A percentile compares a stretch with the other conserved stretches of the same genome.
These are phyloP conservation scores for Spizellomyces sp. DNA, from an alignment of 192 early-diverging fungal genomes.

Conservation along the genomic window DNA sequence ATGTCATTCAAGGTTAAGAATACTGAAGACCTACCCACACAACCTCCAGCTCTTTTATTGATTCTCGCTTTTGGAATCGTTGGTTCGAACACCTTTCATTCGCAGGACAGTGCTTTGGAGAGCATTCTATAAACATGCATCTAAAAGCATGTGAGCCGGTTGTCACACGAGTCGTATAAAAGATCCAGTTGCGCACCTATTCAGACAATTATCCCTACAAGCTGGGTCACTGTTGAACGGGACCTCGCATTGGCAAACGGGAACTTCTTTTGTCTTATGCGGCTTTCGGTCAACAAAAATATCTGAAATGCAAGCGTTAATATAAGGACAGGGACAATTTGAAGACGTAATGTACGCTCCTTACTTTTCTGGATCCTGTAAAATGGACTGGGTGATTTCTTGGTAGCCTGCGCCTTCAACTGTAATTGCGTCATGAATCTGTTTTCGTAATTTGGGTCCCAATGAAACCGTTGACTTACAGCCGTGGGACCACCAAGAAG, in stretches of 20 bases:
- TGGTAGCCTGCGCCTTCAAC: slow-evolving; percentile 8
- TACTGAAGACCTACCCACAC: slow-evolving; percentile 53
- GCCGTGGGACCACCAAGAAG: slow-evolving; percentile 15
- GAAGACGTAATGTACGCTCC: slow-evolving; percentile 13
- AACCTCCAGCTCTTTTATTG: slow-evolving; percentile 58
- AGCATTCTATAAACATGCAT: slow-evolving; percentile 76
- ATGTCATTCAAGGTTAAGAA: neutral
- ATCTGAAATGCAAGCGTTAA: slow-evolving; percentile 45
- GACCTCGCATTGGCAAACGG: slow-evolving; percentile 63
- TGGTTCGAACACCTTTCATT: slow-evolving; percentile 75
- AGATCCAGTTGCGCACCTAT: slow-evolving; percentile 46
- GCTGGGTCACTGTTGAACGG: slow-evolving; percentile 57
- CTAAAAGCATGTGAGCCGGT: neutral
- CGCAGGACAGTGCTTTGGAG: slow-evolving; percentile 64
- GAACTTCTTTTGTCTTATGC: slow-evolving; percentile 42
- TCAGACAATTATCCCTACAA: slow-evolving; percentile 75
- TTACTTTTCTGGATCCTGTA: slow-evolving; percentile 59
- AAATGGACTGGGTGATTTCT: slow-evolving; percentile 50
- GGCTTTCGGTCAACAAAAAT: slow-evolving; percentile 77
- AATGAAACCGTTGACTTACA: neutral
- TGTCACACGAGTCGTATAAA: neutral
- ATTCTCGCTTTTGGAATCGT: slow-evolving; percentile 65
- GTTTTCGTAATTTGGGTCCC: slow-evolving; percentile 42
- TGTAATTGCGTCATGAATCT: slow-evolving; percentile 4
- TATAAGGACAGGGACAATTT: neutral